Conservation (phyloP, 2,329 filamentous ascomycete species). For the Dothistroma septosporum region DNA sequence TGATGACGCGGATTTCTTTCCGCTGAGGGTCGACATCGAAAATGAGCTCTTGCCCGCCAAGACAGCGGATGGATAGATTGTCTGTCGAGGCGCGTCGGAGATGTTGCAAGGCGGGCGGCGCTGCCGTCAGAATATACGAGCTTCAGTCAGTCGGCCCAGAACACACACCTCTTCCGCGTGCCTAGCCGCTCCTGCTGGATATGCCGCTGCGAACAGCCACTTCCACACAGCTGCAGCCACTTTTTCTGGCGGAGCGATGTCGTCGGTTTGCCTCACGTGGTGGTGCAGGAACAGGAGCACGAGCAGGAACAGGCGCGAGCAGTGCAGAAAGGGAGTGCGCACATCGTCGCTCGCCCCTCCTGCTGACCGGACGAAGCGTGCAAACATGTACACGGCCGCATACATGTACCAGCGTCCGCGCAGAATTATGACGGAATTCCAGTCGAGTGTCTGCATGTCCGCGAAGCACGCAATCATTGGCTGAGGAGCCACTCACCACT, state of each 20-base stretch:
- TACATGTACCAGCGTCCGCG: no score
- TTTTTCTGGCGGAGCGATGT: not conserved
- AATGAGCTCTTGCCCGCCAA: not conserved
- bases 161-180: not conserved
- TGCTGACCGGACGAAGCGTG: no score
- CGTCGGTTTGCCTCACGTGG: not conserved
- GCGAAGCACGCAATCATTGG: no score
- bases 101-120: not conserved
- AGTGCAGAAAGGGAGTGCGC: not conserved
- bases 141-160: not conserved
- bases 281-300: not conserved
- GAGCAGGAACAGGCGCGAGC: not conserved
- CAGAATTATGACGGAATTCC: no score
- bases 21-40: not conserved
- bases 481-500: no score
- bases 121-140: no score
- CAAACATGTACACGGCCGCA: no score
- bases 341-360: not conserved
- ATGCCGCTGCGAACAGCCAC: not conserved
- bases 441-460: no score
- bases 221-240: not conserved
- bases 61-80: not conserved
- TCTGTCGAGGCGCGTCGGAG: not conserved
- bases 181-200: not conserved
- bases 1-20: constrained; percentile 7